Percentiles rank a stretch among this genome's conserved stretches.
Conservation (phyloP, 805 yeast species). For the Hemisphaericaspora nanyangensis region DNA sequence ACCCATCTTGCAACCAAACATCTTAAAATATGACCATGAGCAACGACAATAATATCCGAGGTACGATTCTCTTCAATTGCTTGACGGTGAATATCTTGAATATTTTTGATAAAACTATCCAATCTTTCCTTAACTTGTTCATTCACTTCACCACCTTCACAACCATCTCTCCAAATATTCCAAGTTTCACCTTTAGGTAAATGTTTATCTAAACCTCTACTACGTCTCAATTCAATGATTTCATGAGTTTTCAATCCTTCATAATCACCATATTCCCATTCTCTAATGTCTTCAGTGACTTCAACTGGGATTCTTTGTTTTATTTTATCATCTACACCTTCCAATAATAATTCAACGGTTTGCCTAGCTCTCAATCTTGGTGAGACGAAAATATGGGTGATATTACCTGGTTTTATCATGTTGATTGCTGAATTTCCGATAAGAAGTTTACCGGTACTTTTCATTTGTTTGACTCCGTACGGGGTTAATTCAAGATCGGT, state of each 20-base stretch:
- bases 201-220: constrained; percentile 47
- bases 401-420: constrained; percentile 58
- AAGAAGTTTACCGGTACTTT: constrained; percentile 64
- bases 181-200: constrained; percentile 42
- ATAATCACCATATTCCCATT: constrained; percentile 96
- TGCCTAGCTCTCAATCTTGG: constrained; percentile 79
- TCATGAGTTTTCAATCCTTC: constrained; percentile 77
- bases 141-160: constrained; percentile 82
- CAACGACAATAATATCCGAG: constrained; percentile 78
- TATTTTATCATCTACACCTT: constrained; percentile 20
- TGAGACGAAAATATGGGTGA: constrained; percentile 68
- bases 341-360: constrained; percentile 64
- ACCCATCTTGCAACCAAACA: constrained; percentile 91
- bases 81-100: constrained; percentile 55
- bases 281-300: constrained; percentile 68
- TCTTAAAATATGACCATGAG: constrained; percentile 91
- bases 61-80: constrained; percentile 49
- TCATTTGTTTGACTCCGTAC: constrained; percentile 75
- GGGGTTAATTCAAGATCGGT: constrained; percentile 80
- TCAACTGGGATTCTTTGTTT: constrained; percentile 42
- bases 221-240: constrained; percentile 54
- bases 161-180: constrained; percentile 90
- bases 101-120: constrained; percentile 63
- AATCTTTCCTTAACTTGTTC: constrained; percentile 65
- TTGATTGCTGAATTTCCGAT: constrained; percentile 52